phyloP scores from a whole-genome alignment of 129 eudicot species.

The Flaveria sonorensis region DNA sequence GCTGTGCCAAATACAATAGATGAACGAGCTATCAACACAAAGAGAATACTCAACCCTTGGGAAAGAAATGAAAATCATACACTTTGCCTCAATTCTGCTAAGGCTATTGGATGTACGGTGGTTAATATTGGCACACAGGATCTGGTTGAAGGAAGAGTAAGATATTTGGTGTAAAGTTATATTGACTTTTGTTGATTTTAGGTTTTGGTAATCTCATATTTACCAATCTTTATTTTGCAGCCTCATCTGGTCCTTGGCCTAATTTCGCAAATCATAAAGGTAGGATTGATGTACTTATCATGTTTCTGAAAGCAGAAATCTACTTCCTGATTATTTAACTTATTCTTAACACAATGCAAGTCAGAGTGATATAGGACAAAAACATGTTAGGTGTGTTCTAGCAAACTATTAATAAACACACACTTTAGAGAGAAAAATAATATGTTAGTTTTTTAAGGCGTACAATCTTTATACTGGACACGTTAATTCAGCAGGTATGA shows the following conservation, averaged over 20 bases:
- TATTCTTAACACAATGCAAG: not conserved
- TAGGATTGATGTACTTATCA: slow-evolving; percentile 33
- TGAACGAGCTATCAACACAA: slow-evolving; percentile 91
- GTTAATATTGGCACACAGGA: slow-evolving; percentile 93
- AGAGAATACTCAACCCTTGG: slow-evolving; percentile 88
- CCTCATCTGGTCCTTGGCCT: slow-evolving; percentile 91
- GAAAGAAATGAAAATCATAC: slow-evolving; percentile 97
- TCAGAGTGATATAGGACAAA: not conserved
- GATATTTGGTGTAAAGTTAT: not conserved
- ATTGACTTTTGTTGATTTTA: not conserved
- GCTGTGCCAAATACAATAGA: slow-evolving; percentile 94
- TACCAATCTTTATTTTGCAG: slow-evolving; percentile 43
- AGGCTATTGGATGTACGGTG: slow-evolving; percentile 97
- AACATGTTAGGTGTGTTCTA: not conserved
- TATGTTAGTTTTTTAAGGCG: not conserved
- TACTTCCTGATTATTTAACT: not conserved
- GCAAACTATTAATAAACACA: not conserved
- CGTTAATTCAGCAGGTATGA: not conserved
- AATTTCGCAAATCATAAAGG: slow-evolving; percentile 93
- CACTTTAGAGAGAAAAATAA: slow-evolving; percentile 2
- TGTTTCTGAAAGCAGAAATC: not conserved
- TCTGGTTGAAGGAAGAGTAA: slow-evolving; percentile 92
- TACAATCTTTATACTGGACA: not conserved
- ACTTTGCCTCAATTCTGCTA: slow-evolving; percentile 95
- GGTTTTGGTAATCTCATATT: slow-evolving; percentile 13